These are phyloP conservation scores for Colletotrichum musicola DNA, from an alignment of 2,329 filamentous ascomycete species.

Conservation along the genomic window DNA sequence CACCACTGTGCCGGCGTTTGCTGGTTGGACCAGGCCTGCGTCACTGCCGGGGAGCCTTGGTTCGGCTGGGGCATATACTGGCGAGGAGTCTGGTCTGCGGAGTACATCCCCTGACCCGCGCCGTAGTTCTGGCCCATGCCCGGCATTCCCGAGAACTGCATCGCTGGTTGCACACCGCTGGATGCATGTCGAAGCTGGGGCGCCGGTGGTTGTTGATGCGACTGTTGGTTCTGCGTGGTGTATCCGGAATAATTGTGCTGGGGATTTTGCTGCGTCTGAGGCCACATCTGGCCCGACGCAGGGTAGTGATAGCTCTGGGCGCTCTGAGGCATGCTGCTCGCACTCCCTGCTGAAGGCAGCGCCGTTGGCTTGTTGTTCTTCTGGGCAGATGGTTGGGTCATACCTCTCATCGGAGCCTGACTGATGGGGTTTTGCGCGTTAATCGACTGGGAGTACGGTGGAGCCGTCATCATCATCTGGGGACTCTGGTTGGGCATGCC, in stretches of 20 bases:
- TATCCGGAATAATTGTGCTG: conserved; percentile 67
- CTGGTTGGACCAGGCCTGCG: conserved; percentile 69
- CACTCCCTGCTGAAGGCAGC: conserved; percentile 58
- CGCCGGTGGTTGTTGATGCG: conserved; percentile 67
- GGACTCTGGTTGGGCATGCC: conserved; percentile 71
- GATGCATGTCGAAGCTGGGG: conserved; percentile 71
- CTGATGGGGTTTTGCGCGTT: conserved; percentile 79
- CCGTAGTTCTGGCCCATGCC: conserved; percentile 70
- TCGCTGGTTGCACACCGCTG: conserved; percentile 66
- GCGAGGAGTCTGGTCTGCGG: conserved; percentile 72
- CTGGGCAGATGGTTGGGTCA: conserved; percentile 72
- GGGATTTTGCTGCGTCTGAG: conserved; percentile 73
- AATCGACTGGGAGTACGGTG: conserved; percentile 77
- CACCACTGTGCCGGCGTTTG: conserved; percentile 72
- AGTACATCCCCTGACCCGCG: conserved; percentile 70
- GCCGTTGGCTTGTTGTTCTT: conserved; percentile 77
- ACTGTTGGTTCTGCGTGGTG: conserved; percentile 65
- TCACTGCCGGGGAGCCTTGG: conserved; percentile 62
- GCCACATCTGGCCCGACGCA: conserved; percentile 73
- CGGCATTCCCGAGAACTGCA: conserved; percentile 75
- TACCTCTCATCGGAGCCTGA: conserved; percentile 78
- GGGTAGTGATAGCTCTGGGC: conserved; percentile 73
- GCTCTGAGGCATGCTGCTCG: conserved; percentile 64
- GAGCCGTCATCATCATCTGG: conserved; percentile 75
- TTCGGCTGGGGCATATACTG: conserved; percentile 77